Percentiles rank a stretch among this genome's conserved stretches.
Evolutionary conservation across 331 rosid genomes (phyloP).

Genomic region (Malus hybrid): DNA sequence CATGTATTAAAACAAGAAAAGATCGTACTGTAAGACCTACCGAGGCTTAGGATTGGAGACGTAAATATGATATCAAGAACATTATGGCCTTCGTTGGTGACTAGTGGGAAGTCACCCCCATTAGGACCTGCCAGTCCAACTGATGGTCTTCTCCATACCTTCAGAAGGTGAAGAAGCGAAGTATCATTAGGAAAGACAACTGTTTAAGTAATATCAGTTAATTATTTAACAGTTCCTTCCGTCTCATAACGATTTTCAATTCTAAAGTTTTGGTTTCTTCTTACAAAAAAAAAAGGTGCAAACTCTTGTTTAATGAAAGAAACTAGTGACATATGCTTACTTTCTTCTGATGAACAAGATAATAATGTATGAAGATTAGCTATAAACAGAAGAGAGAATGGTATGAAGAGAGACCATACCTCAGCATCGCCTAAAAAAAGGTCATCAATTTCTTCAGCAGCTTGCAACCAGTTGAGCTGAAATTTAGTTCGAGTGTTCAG

Average conservation of each 20-base stretch:
- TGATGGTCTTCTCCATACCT: conserved; percentile 90
- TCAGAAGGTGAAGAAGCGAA: conserved; percentile 11
- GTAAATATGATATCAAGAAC: conserved; percentile 83
- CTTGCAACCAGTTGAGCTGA: conserved; percentile 71
- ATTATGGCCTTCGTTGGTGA: conserved; percentile 76
- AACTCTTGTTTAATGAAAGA: neutral
- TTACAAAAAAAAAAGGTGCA: neutral
- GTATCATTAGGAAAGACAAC: neutral
- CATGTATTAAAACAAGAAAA: neutral
- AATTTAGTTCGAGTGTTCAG: conserved; percentile 13
- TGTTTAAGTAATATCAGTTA: neutral
- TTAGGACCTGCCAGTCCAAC: conserved; percentile 71
- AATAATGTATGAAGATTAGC: neutral
- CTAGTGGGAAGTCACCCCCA: conserved; percentile 76
- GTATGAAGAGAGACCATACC: conserved; percentile 26
- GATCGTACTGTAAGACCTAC: conserved; percentile 24
- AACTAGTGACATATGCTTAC: neutral
- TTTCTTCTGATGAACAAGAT: neutral
- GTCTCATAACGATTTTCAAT: neutral
- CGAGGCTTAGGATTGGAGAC: conserved; percentile 74
- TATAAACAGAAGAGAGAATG: neutral
- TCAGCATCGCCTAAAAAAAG: conserved; percentile 84
- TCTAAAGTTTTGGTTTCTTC: neutral
- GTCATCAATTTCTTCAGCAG: conserved; percentile 89
- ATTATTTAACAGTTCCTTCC: neutral